Evolutionary conservation across 164 flowering plant species (phyloP).

Genomic region (Aristolochia contorta): DNA sequence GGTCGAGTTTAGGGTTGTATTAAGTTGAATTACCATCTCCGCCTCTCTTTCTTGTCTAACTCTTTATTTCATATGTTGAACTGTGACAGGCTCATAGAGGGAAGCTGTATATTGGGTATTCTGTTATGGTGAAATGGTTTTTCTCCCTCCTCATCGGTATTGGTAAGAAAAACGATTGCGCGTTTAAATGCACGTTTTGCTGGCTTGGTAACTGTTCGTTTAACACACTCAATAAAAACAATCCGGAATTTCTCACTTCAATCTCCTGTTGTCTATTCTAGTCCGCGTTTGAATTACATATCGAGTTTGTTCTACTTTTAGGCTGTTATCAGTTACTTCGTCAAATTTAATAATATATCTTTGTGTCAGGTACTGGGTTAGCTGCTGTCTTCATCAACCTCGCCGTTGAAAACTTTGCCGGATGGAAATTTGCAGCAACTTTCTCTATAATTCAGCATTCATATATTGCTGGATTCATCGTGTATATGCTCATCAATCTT

Average conservation of each 20-base stretch:
- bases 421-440: constrained; percentile 86
- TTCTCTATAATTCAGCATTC: constrained; percentile 79
- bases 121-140: constrained; percentile 75
- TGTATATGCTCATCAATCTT: constrained; percentile 67
- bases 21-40: neutral
- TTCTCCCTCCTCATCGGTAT: constrained; percentile 76
- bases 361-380: constrained; percentile 66
- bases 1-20: constrained; percentile 24
- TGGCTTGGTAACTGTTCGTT: neutral
- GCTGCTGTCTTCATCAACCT: constrained; percentile 91
- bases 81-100: constrained; percentile 62
- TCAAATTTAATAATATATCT: neutral
- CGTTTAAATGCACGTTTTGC: too few species aligned
- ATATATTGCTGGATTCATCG: constrained; percentile 74
- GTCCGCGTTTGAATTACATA: neutral
- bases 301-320: neutral
- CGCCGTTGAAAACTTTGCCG: constrained; percentile 94
- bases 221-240: neutral
- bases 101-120: constrained; percentile 47
- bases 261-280: too few species aligned
- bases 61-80: neutral
- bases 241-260: too few species aligned
- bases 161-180: constrained; percentile 34
- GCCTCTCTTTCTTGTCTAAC: neutral
- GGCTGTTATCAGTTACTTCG: too few species aligned